Conservation (phyloP, 179 eudicot species). For the Spergularia azorica region DNA sequence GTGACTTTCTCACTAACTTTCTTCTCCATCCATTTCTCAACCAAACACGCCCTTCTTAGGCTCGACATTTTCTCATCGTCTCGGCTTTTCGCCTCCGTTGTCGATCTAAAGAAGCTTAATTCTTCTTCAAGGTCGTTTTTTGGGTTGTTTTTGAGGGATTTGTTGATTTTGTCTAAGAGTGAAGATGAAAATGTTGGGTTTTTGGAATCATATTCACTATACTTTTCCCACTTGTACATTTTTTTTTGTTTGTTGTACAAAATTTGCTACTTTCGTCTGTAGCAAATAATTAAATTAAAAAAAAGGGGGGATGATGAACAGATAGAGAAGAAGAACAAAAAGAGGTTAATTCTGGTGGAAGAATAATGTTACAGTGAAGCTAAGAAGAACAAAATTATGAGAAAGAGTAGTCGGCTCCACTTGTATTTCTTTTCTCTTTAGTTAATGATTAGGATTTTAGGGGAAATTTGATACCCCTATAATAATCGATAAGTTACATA, state of each 20-base stretch:
- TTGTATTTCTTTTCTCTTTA: neutral
- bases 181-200: slow-evolving; percentile 71
- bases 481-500: too few relatives aligned
- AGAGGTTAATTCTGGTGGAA: slow-evolving; percentile 18
- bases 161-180: slow-evolving; percentile 62
- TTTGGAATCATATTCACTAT: slow-evolving; percentile 26
- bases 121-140: slow-evolving; percentile 8
- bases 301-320: neutral
- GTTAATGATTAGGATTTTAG: neutral
- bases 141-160: slow-evolving; percentile 34
- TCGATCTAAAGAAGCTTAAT: slow-evolving; percentile 4
- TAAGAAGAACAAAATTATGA: slow-evolving; percentile 19
- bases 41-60: slow-evolving; percentile 44
- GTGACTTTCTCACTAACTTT: slow-evolving; percentile 38
- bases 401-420: slow-evolving; percentile 4
- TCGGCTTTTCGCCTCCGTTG: neutral
- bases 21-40: slow-evolving; percentile 63
- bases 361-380: slow-evolving; percentile 6
- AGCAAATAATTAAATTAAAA: neutral
- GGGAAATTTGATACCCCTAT: slow-evolving; percentile 2
- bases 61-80: slow-evolving; percentile 46
- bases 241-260: neutral
- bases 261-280: neutral
- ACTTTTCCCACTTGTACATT: slow-evolving; percentile 44
- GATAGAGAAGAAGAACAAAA: slow-evolving; percentile 11